Conservation (phyloP, 176 grass and related monocot species). For the Typha latifolia region DNA sequence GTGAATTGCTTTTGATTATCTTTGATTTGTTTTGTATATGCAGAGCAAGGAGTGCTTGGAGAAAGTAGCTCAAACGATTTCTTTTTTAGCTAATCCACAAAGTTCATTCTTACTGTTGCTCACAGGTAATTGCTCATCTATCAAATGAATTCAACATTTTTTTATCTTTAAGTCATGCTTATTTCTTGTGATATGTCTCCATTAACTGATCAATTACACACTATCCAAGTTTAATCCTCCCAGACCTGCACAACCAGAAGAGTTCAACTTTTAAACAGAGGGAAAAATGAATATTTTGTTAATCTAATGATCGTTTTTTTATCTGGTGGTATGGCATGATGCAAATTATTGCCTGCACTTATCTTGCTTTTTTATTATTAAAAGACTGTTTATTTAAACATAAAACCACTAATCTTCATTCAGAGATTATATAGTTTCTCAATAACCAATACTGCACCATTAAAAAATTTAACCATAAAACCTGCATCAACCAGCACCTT, state of each 20-base stretch:
- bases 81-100: conserved; percentile 57
- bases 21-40: conserved; percentile 12
- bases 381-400: too few species aligned
- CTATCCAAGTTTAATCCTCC: background rate
- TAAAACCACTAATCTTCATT: too few species aligned
- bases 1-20: background rate
- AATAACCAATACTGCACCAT: too few species aligned
- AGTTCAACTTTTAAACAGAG: background rate
- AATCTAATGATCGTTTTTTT: too few species aligned
- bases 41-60: conserved; percentile 87
- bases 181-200: background rate
- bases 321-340: background rate
- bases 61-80: conserved; percentile 83
- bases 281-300: too few species aligned
- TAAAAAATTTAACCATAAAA: too few species aligned
- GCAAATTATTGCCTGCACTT: background rate
- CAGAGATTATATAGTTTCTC: too few species aligned
- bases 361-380: background rate
- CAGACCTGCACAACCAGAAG: background rate
- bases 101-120: conserved; percentile 57
- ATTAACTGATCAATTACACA: background rate
- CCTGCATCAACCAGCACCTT: too few species aligned
- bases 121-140: conserved; percentile 42
- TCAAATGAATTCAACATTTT: background rate
- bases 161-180: background rate